Evolutionary conservation across 768 basidiomycete genomes (phyloP).

Genomic region (Tricholomella constricta): DNA sequence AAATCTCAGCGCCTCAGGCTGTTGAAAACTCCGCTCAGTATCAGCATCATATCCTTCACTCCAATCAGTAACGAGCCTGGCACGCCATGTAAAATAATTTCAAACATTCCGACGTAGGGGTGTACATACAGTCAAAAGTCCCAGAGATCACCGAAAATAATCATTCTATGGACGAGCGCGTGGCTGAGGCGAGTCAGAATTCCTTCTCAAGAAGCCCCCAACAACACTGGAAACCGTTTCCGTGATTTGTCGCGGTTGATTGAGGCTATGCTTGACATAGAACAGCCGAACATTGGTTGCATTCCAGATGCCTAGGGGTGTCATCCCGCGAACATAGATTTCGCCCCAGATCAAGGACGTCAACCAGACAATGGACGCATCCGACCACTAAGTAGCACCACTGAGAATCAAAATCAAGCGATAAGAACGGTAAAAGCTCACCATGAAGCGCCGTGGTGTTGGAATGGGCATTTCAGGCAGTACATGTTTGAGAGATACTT

Average conservation of each 20-base stretch:
- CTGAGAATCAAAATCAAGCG: neutral
- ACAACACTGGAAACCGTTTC: slow-evolving; percentile 82
- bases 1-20: no score
- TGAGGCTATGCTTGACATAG: slow-evolving; percentile 84
- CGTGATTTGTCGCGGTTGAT: slow-evolving; percentile 68
- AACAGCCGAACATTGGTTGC: slow-evolving; percentile 88
- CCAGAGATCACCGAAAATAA: neutral
- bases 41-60: no score
- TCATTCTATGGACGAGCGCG: slow-evolving; percentile 5
- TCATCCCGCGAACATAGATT: slow-evolving; percentile 88
- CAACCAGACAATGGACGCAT: slow-evolving; percentile 89
- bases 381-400: slow-evolving; percentile 70
- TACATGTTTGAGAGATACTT: slow-evolving; percentile 66
- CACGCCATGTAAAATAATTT: no score
- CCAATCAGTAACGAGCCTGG: no score
- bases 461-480: slow-evolving; percentile 71
- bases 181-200: slow-evolving; percentile 33
- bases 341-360: slow-evolving; percentile 96
- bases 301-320: slow-evolving; percentile 88
- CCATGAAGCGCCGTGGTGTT: slow-evolving; percentile 73
- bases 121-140: slow-evolving; percentile 1
- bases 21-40: no score
- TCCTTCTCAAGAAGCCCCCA: slow-evolving; percentile 69
- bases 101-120: no score
- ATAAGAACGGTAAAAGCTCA: slow-evolving; percentile 35